These are phyloP conservation scores for Carex scoparia DNA, from an alignment of 176 grass and related monocot species.

Conservation along the genomic window DNA sequence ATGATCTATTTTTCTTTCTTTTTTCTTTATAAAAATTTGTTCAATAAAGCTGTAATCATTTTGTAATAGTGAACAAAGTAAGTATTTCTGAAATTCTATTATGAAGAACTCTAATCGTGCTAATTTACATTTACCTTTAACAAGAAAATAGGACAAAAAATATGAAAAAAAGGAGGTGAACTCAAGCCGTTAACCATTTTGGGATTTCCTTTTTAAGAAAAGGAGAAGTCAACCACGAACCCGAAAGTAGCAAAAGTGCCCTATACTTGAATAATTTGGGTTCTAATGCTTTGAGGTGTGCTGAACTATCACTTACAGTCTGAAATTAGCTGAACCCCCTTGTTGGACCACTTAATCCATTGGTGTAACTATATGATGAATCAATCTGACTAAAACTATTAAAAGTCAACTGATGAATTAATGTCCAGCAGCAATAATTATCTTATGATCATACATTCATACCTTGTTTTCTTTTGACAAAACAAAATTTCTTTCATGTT, in stretches of 20 bases:
- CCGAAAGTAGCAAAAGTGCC: neutral
- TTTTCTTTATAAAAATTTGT: neutral
- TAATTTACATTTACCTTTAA: neutral
- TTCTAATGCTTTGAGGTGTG: neutral
- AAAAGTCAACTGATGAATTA: neutral
- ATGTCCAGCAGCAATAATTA: neutral
- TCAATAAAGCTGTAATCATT: neutral
- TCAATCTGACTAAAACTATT: neutral
- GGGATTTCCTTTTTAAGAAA: neutral
- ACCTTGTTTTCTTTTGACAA: neutral
- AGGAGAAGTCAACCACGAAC: neutral
- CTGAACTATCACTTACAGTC: neutral
- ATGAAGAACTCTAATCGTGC: neutral
- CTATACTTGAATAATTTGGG: neutral
- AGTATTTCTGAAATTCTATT: neutral
- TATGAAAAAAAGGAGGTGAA: neutral
- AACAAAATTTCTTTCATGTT: neutral
- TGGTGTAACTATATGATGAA: neutral
- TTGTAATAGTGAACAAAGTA: neutral
- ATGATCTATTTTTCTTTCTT: neutral
- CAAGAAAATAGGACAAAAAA: slow-evolving; percentile 12
- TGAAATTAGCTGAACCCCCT: neutral
- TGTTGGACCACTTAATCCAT: neutral
- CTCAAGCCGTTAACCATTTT: neutral
- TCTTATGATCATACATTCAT: neutral